Evolutionary conservation across 306 rosid species (phyloP), one percentile per base, ranked within the genome.

Genomic region (Castanospermum australe): DNA sequence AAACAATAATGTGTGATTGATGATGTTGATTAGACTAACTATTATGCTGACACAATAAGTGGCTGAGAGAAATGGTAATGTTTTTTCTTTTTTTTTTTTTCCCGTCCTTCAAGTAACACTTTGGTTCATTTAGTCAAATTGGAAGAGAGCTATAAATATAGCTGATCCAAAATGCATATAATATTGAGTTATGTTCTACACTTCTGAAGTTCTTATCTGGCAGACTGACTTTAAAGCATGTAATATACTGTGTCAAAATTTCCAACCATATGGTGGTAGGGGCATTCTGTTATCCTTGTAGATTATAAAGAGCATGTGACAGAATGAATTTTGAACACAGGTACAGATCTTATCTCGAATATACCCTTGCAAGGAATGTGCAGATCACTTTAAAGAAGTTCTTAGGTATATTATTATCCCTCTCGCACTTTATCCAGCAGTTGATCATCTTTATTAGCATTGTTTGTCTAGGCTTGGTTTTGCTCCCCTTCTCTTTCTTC

Each of bases 351-450:
- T 92, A 76, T 84, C 98, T 73, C 89, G 97, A 60, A 80, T 91
- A 71, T 94, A 94, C 78, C 98, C 98, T 50, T 92, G 97, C 89
- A 89, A 76, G 80, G 98, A 94, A 67, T 92, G 98, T 42, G 97
- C 97, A 41, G 94, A 94, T 84, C 98, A 94, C 86, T 94, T 94
- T 76, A 86, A 88, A 87, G 94, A 88, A 82, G 84, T 94, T 74
- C 71, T 94, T 62, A 90, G 97, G 98, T 92, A 86, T 71, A 64
- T 15, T 65, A 21, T 44, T 83, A 30, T 48, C 36, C 77, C 54
- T 67, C 64, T 55, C 28, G 32, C 66, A 47, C 59, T 51, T 59
- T 8, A 10, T 67, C 41, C 59, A 22, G 57, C 61, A 25, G 8
- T 38, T 56, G 28, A 62, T 66, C 50, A 41, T 56, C 18, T 30